These are phyloP conservation scores for Zelopaecilomyces penicillatus DNA, from an alignment of 2,329 filamentous ascomycete species.

Conservation along the genomic window DNA sequence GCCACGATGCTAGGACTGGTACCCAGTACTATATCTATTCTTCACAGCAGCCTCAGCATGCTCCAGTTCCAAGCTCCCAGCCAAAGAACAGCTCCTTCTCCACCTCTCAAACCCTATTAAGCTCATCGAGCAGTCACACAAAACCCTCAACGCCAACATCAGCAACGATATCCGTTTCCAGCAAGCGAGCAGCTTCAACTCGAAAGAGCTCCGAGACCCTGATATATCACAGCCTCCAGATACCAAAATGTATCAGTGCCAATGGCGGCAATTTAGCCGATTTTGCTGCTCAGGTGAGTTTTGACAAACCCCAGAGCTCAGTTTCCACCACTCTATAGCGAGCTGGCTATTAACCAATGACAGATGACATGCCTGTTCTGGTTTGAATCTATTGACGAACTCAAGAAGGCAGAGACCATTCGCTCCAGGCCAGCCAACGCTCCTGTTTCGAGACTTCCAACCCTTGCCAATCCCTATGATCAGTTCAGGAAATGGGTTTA, in stretches of 20 bases:
- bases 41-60: conserved; percentile 15
- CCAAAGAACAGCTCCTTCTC: conserved; percentile 10
- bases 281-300: conserved; percentile 69
- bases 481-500: conserved; percentile 93
- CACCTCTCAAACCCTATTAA: conserved; percentile 9
- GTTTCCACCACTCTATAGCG: background rate
- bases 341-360: background rate
- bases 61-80: conserved; percentile 7
- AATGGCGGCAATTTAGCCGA: conserved; percentile 70
- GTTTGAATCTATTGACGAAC: conserved; percentile 81
- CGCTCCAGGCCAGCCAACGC: conserved; percentile 30
- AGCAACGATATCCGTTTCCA: background rate
- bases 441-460: conserved; percentile 47
- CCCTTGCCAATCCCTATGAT: conserved; percentile 65
- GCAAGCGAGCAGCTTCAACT: conserved; percentile 19
- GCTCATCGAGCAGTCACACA: background rate
- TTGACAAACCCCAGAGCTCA: background rate
- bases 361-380: conserved; percentile 95
- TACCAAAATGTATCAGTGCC: conserved; percentile 67
- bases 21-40: conserved; percentile 25
- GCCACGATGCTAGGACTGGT: conserved; percentile 24
- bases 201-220: conserved; percentile 36
- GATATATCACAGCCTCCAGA: conserved; percentile 55
- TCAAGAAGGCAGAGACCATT: conserved; percentile 64
- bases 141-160: conserved; percentile 4